phyloP scores from a whole-genome alignment of 345 rosid species.

The rapeseed (Brassica napus) region DNA sequence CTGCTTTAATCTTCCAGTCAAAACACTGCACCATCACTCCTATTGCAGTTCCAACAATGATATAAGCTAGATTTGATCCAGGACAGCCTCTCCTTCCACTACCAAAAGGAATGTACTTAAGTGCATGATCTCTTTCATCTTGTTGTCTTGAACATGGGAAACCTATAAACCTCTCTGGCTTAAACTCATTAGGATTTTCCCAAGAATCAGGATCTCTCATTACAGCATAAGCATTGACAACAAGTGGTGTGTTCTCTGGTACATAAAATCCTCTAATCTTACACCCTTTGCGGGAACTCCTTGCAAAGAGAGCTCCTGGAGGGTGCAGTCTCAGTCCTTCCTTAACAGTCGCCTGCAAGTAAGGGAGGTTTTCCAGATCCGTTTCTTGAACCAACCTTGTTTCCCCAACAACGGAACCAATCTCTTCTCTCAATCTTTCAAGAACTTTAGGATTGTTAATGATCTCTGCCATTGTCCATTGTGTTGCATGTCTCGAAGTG shows the following conservation, averaged over 20 bases:
- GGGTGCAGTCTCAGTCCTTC: conserved; percentile 75
- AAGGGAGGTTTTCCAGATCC: conserved; percentile 49
- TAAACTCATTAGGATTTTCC: conserved; percentile 52
- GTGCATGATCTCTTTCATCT: neutral
- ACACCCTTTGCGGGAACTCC: conserved; percentile 48
- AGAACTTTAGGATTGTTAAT: conserved; percentile 41
- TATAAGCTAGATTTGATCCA: conserved; percentile 48
- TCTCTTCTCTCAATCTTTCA: neutral
- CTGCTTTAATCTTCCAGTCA: neutral
- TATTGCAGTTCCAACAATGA: neutral
- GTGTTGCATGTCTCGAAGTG: conserved; percentile 46
- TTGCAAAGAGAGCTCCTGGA: conserved; percentile 49
- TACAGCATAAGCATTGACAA: conserved; percentile 47
- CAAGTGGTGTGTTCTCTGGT: conserved; percentile 17
- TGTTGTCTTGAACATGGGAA: conserved; percentile 1
- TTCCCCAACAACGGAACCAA: conserved; percentile 40
- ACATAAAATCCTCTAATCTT: conserved; percentile 43
- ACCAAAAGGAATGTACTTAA: conserved; percentile 49
- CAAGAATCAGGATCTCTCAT: conserved; percentile 51
- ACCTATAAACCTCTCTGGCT: conserved; percentile 29
- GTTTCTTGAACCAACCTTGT: conserved; percentile 55
- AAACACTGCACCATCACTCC: conserved; percentile 11
- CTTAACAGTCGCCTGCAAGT: conserved; percentile 57
- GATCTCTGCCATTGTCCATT: conserved; percentile 66
- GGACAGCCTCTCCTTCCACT: conserved; percentile 69